phyloP scores from a whole-genome alignment of 1,284 basidiomycete genomes.

The Baeospora myosura region DNA sequence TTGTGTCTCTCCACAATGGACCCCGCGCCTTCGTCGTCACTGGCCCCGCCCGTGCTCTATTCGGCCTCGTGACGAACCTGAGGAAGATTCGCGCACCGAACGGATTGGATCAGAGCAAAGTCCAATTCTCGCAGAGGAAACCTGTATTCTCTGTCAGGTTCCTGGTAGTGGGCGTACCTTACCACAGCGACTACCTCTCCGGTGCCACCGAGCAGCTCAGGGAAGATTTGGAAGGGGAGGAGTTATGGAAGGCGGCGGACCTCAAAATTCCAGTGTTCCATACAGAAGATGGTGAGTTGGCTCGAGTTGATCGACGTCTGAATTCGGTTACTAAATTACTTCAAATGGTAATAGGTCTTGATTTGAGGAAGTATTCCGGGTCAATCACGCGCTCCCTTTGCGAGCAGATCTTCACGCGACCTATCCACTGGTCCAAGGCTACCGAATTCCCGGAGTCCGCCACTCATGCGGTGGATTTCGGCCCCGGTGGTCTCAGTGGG shows the following conservation, averaged over 20 bases:
- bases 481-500: slow-evolving; percentile 89
- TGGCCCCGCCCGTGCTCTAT: slow-evolving; percentile 86
- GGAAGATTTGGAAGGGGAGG: slow-evolving; percentile 71
- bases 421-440: slow-evolving; percentile 90
- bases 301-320: slow-evolving; percentile 9
- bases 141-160: slow-evolving; percentile 91
- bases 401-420: slow-evolving; percentile 88
- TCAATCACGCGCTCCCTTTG: slow-evolving; percentile 80
- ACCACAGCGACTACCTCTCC: slow-evolving; percentile 85
- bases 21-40: slow-evolving; percentile 90
- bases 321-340: slow-evolving; percentile 16
- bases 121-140: slow-evolving; percentile 91
- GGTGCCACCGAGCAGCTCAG: slow-evolving; percentile 69
- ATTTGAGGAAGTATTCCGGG: slow-evolving; percentile 59
- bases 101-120: slow-evolving; percentile 90
- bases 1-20: slow-evolving; percentile 89
- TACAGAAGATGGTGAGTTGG: slow-evolving; percentile 78
- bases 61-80: slow-evolving; percentile 86
- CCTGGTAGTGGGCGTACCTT: slow-evolving; percentile 90
- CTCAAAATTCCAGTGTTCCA: slow-evolving; percentile 84
- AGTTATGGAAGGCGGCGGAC: slow-evolving; percentile 74
- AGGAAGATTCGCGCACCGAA: slow-evolving; percentile 84
- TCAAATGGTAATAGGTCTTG: slow-evolving; percentile 52
- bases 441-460: slow-evolving; percentile 84
- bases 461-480: slow-evolving; percentile 95